A percentile compares a stretch with the other conserved stretches of the same genome.
phyloP scores from a whole-genome alignment of 2,329 filamentous ascomycete species.

The Curvularia spicifera region DNA sequence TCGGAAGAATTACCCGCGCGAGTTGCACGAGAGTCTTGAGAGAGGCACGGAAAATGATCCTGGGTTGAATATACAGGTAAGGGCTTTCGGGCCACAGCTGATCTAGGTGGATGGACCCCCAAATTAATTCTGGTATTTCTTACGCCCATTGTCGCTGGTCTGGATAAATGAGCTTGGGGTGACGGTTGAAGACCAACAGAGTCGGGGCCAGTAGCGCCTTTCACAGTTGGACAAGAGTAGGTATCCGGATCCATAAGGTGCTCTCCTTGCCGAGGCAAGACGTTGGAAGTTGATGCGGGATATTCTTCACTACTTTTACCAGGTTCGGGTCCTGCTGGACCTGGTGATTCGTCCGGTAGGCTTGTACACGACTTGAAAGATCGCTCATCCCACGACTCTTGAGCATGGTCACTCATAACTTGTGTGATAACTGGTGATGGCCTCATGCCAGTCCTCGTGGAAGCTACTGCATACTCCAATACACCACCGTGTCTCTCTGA shows the following conservation, averaged over 20 bases:
- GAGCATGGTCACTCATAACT: slow-evolving; percentile 30
- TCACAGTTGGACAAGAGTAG: slow-evolving; percentile 33
- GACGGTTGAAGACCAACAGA: slow-evolving; percentile 26
- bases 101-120: slow-evolving; percentile 14
- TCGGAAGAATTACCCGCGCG: slow-evolving; percentile 18
- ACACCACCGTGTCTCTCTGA: background rate
- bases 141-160: slow-evolving; percentile 10
- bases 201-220: slow-evolving; percentile 30
- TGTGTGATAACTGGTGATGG: slow-evolving; percentile 3
- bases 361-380: slow-evolving; percentile 46
- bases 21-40: slow-evolving; percentile 24
- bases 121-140: slow-evolving; percentile 16
- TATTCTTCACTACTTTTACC: slow-evolving; percentile 16
- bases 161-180: slow-evolving; percentile 20
- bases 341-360: slow-evolving; percentile 19
- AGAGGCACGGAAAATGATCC: slow-evolving; percentile 24
- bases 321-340: background rate
- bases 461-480: slow-evolving; percentile 18
- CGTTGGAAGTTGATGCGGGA: slow-evolving; percentile 23
- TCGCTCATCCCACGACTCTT: slow-evolving; percentile 41
- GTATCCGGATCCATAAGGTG: slow-evolving; percentile 30
- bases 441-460: slow-evolving; percentile 4
- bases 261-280: slow-evolving; percentile 15
- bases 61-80: slow-evolving; percentile 38
- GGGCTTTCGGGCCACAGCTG: slow-evolving; percentile 20